phyloP scores from a whole-genome alignment of 768 basidiomycete species.

The Mycena latifolia region DNA sequence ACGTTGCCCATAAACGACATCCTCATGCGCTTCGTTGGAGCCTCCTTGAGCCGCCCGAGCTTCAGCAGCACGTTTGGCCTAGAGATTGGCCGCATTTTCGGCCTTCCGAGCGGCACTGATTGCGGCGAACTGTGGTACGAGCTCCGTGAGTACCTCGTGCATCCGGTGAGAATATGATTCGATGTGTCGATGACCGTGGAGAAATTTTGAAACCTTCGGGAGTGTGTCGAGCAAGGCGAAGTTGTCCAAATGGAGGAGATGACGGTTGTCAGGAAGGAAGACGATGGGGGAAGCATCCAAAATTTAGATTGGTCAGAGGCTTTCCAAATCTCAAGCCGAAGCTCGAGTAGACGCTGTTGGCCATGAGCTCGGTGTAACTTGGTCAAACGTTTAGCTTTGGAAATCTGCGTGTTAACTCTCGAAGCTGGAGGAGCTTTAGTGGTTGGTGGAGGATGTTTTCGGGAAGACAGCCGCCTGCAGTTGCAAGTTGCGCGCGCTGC shows the following conservation, averaged over 20 bases:
- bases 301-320: neutral
- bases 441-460: neutral
- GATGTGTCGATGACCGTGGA: too few species aligned
- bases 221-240: neutral
- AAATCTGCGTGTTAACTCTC: neutral
- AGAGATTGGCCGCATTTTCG: neutral
- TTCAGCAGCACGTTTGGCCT: neutral
- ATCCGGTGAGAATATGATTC: neutral
- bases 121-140: neutral
- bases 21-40: neutral
- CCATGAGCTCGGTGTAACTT: neutral
- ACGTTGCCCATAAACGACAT: neutral
- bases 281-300: neutral
- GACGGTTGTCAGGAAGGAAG: conserved; percentile 3
- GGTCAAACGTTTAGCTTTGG: neutral
- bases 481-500: neutral
- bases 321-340: neutral
- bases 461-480: conserved; percentile 13
- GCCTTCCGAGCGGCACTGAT: conserved; percentile 1
- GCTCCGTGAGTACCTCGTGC: neutral
- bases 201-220: neutral
- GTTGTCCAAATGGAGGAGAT: conserved; percentile 2
- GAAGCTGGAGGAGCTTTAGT: too few species aligned
- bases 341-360: neutral
- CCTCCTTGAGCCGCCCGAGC: neutral